phyloP scores from a whole-genome alignment of 129 eudicot genomes.

The Centaurea solstitialis region DNA sequence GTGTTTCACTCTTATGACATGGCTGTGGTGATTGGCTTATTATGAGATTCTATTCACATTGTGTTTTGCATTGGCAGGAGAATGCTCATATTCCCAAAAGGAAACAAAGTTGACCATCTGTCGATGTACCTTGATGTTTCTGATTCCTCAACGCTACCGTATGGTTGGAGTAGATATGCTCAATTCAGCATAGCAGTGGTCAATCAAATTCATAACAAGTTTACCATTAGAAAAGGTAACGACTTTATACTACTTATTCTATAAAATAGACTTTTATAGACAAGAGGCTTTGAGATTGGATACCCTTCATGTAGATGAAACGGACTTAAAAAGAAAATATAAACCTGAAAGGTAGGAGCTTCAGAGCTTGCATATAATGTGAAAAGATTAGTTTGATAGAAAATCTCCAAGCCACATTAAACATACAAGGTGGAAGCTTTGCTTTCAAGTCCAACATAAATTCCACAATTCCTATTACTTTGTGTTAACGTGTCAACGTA shows the following conservation, averaged over 20 bases:
- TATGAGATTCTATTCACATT: conserved; percentile 3
- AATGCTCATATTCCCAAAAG: conserved; percentile 79
- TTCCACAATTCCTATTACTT: neutral
- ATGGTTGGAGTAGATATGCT: conserved; percentile 89
- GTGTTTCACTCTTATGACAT: neutral
- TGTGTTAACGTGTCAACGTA: neutral
- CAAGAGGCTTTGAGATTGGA: neutral
- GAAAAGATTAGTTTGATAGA: neutral
- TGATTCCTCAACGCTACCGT: conserved; percentile 64
- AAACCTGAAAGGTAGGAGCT: neutral
- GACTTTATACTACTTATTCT: neutral
- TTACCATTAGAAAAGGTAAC: conserved; percentile 71
- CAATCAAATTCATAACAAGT: conserved; percentile 70
- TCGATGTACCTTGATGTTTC: conserved; percentile 94
- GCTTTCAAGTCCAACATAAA: neutral
- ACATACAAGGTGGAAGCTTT: neutral
- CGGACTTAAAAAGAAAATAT: neutral
- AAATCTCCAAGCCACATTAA: neutral
- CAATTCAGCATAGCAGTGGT: conserved; percentile 79
- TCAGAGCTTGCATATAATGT: neutral
- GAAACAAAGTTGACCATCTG: conserved; percentile 82
- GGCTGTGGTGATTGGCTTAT: conserved; percentile 2
- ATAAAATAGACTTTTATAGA: neutral
- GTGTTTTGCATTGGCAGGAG: conserved; percentile 54
- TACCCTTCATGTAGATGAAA: neutral